phyloP scores from a whole-genome alignment of 2,329 filamentous ascomycete species.

The Epichloe sibirici region DNA sequence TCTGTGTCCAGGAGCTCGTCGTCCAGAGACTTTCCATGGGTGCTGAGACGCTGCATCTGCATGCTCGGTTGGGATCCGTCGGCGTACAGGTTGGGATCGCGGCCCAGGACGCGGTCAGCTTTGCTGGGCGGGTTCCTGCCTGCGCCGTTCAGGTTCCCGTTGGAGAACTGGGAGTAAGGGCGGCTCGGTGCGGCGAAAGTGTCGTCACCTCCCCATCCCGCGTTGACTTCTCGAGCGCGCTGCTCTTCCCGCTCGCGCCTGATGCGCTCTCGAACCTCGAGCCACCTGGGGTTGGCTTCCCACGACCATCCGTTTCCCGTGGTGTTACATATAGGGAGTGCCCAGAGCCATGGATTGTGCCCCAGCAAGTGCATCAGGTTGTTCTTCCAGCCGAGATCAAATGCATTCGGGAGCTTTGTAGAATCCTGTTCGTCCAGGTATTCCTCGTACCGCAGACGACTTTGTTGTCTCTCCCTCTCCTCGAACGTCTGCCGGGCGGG shows the following conservation, averaged over 20 bases:
- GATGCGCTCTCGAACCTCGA: constrained; percentile 56
- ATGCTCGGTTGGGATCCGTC: constrained; percentile 31
- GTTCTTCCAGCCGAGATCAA: constrained; percentile 72
- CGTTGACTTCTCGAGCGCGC: constrained; percentile 48
- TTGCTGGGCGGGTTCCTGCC: constrained; percentile 35
- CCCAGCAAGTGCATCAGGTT: constrained; percentile 81
- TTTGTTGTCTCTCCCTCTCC: constrained; percentile 42
- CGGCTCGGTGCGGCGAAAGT: background rate
- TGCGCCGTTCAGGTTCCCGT: constrained; percentile 8
- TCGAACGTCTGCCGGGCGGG: constrained; percentile 39
- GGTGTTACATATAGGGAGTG: constrained; percentile 70
- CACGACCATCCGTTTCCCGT: constrained; percentile 89
- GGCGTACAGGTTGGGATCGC: constrained; percentile 42
- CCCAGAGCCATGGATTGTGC: constrained; percentile 59
- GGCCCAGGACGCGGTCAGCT: constrained; percentile 45
- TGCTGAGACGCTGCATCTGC: constrained; percentile 35
- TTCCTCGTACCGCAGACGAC: constrained; percentile 44
- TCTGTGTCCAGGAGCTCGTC: constrained; percentile 30
- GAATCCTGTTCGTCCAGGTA: constrained; percentile 89
- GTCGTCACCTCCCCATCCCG: constrained; percentile 48
- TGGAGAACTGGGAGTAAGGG: constrained; percentile 1
- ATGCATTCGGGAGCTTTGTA: constrained; percentile 80
- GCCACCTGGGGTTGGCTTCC: constrained; percentile 74
- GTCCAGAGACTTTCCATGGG: constrained; percentile 31
- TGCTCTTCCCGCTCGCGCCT: constrained; percentile 45